These are phyloP conservation scores for Arxiozyma heterogenica DNA, from an alignment of 1,139 yeast genomes.

Conservation along the genomic window DNA sequence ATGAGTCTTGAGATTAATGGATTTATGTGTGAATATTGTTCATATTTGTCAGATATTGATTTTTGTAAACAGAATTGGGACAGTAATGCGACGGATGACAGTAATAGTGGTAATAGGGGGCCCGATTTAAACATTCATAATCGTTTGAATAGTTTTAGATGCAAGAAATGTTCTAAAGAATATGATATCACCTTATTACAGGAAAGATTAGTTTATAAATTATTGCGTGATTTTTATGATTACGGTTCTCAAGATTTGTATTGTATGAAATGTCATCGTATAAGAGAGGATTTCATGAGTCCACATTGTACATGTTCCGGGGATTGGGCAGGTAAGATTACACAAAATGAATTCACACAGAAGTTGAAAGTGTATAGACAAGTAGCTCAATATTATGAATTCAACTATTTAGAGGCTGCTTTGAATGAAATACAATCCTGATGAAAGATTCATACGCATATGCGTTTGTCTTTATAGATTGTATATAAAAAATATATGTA, in stretches of 20 bases:
- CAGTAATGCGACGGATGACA: background rate
- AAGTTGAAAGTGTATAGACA: constrained; percentile 44
- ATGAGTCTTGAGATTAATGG: constrained; percentile 57
- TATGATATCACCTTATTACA: constrained; percentile 67
- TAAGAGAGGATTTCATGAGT: constrained; percentile 63
- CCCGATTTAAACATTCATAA: background rate
- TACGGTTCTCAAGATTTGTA: constrained; percentile 73
- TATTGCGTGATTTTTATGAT: constrained; percentile 45
- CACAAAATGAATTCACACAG: constrained; percentile 38
- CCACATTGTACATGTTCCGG: constrained; percentile 85
- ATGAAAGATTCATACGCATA: background rate
- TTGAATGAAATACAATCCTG: background rate
- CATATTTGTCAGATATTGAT: constrained; percentile 65
- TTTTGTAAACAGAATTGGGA: constrained; percentile 58
- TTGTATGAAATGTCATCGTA: constrained; percentile 66
- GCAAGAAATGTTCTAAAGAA: constrained; percentile 57
- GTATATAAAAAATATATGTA: background rate
- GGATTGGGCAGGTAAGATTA: constrained; percentile 56
- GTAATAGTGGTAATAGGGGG: background rate
- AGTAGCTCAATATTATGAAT: constrained; percentile 52
- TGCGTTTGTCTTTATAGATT: background rate
- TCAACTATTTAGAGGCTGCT: constrained; percentile 44
- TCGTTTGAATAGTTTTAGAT: constrained; percentile 39
- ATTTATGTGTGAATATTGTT: constrained; percentile 74
- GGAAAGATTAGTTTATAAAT: constrained; percentile 63